A percentile compares a stretch with the other conserved stretches of the same genome.
Evolutionary conservation across 2,329 filamentous ascomycete genomes (phyloP).

Genomic region (Pseudogymnoascus sp.): DNA sequence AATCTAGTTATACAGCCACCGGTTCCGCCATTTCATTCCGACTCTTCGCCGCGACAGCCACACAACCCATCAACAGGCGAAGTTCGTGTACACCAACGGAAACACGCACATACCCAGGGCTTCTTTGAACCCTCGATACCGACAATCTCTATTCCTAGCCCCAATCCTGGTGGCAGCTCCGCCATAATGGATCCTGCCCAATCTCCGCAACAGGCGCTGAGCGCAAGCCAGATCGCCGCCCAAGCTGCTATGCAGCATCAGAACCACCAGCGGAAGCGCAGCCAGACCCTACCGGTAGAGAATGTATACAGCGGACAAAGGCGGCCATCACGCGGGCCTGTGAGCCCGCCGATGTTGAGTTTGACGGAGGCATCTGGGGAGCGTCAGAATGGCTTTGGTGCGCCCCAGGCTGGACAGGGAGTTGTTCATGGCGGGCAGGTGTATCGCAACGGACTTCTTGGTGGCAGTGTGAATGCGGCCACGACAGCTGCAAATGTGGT

Average conservation of each 20-base stretch:
- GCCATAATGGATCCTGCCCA: slow-evolving; percentile 22
- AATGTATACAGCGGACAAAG: slow-evolving; percentile 21
- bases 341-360: slow-evolving; percentile 54
- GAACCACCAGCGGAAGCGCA: slow-evolving; percentile 51
- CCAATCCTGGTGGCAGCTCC: slow-evolving; percentile 31
- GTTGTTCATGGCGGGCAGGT: slow-evolving; percentile 20
- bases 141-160: slow-evolving; percentile 44
- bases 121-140: slow-evolving; percentile 68
- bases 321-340: slow-evolving; percentile 35
- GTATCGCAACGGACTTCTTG: slow-evolving; percentile 54
- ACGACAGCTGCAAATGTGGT: slow-evolving; percentile 65
- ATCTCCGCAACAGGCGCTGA: slow-evolving; percentile 30
- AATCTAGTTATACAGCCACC: slow-evolving; percentile 1
- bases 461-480: slow-evolving; percentile 54
- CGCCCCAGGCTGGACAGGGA: slow-evolving; percentile 23
- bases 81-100: slow-evolving; percentile 44
- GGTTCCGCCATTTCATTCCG: slow-evolving; percentile 11
- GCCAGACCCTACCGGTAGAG: slow-evolving; percentile 59
- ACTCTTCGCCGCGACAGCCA: slow-evolving; percentile 36
- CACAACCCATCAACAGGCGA: slow-evolving; percentile 26
- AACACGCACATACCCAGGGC: slow-evolving; percentile 65
- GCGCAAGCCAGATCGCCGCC: slow-evolving; percentile 70
- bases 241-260: slow-evolving; percentile 65
- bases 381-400: slow-evolving; percentile 44
- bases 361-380: slow-evolving; percentile 57